Percentiles rank a stretch among this genome's conserved stretches.
phyloP scores from a whole-genome alignment of 75 land plant species.

The Picea sitchensis region DNA sequence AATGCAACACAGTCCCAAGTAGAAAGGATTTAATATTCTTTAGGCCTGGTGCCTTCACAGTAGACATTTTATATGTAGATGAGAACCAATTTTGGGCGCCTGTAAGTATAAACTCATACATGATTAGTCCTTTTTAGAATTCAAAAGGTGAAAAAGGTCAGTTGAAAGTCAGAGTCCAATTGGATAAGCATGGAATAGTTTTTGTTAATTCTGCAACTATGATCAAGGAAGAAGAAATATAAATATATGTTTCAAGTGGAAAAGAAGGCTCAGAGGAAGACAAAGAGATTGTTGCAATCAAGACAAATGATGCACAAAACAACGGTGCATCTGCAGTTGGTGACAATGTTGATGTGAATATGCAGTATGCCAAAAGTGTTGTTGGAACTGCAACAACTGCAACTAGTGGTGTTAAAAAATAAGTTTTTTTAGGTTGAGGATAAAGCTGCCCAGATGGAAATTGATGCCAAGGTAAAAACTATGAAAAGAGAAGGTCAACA shows the following conservation, averaged over 20 bases:
- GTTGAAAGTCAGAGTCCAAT: too few species aligned
- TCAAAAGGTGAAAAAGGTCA: too few species aligned
- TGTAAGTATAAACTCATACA: too few species aligned
- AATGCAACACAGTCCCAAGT: slow-evolving; percentile 83
- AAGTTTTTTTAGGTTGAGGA: slow-evolving; percentile 40
- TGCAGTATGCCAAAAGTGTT: slow-evolving; percentile 43
- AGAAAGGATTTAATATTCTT: slow-evolving; percentile 60
- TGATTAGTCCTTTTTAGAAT: too few species aligned
- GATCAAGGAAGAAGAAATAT: slow-evolving; percentile 84
- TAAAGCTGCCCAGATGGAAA: slow-evolving; percentile 58
- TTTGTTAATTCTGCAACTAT: slow-evolving; percentile 31
- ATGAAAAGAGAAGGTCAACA: too few species aligned
- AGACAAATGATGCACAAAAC: slow-evolving; percentile 48
- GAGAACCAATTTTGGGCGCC: slow-evolving; percentile 27
- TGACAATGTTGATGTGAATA: slow-evolving; percentile 43
- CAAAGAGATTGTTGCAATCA: slow-evolving; percentile 47
- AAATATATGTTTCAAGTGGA: slow-evolving; percentile 42
- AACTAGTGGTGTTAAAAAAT: slow-evolving; percentile 25
- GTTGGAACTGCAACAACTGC: slow-evolving; percentile 6
- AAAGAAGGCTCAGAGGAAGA: slow-evolving; percentile 33
- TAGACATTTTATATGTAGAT: slow-evolving; percentile 55
- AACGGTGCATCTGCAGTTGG: slow-evolving; percentile 17
- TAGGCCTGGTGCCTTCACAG: too few species aligned
- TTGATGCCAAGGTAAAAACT: slow-evolving; percentile 22
- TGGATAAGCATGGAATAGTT: not conserved